phyloP scores from a whole-genome alignment of 2,329 filamentous ascomycete genomes.

The Colletotrichum falcatum region DNA sequence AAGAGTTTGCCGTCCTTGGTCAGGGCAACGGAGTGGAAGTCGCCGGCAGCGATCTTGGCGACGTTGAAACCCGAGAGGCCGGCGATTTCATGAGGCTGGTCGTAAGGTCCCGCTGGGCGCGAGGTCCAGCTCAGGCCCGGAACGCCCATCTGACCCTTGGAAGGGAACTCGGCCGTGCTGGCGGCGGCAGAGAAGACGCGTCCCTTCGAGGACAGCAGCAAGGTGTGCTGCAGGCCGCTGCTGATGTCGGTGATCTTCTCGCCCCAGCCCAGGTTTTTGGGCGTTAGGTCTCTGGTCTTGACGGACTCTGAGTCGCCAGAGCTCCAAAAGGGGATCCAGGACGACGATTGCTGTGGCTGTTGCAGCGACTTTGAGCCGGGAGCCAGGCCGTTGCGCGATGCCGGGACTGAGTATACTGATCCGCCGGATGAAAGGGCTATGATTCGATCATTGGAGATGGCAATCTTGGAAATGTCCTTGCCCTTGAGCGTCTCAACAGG shows the following conservation, averaged over 20 bases:
- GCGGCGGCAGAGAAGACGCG: conserved; percentile 91
- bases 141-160: conserved; percentile 87
- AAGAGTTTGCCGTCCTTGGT: conserved; percentile 84
- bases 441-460: conserved; percentile 85
- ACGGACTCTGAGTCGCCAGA: conserved; percentile 55
- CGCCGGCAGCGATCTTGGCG: conserved; percentile 82
- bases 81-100: conserved; percentile 83
- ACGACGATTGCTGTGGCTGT: conserved; percentile 53
- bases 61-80: conserved; percentile 79
- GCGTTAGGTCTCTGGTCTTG: conserved; percentile 80
- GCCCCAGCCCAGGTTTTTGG: conserved; percentile 70
- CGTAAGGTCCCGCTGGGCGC: conserved; percentile 81
- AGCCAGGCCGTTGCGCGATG: conserved; percentile 77
- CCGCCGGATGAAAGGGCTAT: conserved; percentile 82
- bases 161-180: conserved; percentile 81
- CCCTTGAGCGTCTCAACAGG: conserved; percentile 82
- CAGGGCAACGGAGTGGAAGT: conserved; percentile 85
- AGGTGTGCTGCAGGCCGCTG: conserved; percentile 85
- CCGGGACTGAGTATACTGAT: conserved; percentile 85
- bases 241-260: conserved; percentile 82
- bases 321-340: conserved; percentile 81
- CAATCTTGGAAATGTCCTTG: conserved; percentile 82
- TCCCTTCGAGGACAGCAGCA: conserved; percentile 86
- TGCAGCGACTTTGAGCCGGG: conserved; percentile 73
- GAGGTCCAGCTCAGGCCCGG: conserved; percentile 85